phyloP scores from a whole-genome alignment of 2,329 filamentous ascomycete genomes.

The Ceratocystis papillata region DNA sequence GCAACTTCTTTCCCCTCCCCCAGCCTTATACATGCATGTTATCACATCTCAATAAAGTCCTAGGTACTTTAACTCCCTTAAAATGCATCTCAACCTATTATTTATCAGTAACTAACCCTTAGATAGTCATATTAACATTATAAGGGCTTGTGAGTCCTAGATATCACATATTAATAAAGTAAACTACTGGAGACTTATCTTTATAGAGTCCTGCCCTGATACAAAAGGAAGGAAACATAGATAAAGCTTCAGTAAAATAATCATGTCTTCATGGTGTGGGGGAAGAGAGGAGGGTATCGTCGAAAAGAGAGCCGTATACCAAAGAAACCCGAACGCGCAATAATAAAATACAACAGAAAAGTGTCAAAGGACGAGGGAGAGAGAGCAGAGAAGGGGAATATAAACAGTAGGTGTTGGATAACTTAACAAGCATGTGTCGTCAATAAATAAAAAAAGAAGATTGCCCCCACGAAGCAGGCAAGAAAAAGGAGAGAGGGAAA shows the following conservation, averaged over 20 bases:
- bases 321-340: not conserved
- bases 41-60: not conserved
- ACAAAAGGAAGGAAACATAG: too few species aligned
- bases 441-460: constrained; percentile 10
- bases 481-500: constrained; percentile 14
- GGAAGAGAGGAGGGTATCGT: not conserved
- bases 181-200: too few species aligned
- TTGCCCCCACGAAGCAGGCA: not conserved
- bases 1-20: not conserved
- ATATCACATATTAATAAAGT: too few species aligned
- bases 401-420: not conserved
- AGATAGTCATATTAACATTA: too few species aligned
- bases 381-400: constrained; percentile 3
- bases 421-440: not conserved
- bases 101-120: too few species aligned
- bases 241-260: not conserved
- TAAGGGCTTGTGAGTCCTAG: too few species aligned
- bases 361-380: not conserved
- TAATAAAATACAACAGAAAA: not conserved
- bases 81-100: too few species aligned
- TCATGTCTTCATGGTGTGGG: not conserved
- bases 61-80: too few species aligned
- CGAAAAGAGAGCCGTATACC: not conserved
- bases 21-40: not conserved
- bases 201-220: too few species aligned